These are phyloP conservation scores for Arabis hirsuta DNA, from an alignment of 345 rosid species.

Conservation along the genomic window DNA sequence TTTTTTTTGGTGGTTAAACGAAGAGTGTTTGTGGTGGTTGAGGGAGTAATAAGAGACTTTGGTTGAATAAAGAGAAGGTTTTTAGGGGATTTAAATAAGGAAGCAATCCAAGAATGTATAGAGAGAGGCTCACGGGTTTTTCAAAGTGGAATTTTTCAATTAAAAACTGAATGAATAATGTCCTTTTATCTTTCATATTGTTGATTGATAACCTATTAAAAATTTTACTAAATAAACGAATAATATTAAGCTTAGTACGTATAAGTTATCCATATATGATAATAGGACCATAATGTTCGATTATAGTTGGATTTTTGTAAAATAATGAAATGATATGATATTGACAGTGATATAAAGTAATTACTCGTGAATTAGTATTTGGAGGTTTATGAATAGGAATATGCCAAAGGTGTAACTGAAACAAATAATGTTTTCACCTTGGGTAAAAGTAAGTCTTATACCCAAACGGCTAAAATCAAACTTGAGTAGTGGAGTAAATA, in stretches of 20 bases:
- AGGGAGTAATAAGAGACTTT: conserved; percentile 28
- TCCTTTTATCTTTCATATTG: conserved; percentile 11
- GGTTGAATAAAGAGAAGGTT: conserved; percentile 38
- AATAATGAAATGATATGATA: conserved; percentile 23
- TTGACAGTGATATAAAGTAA: conserved; percentile 24
- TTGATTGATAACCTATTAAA: conserved; percentile 2
- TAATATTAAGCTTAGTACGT: neutral
- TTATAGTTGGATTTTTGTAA: conserved; percentile 26
- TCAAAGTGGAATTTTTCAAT: conserved; percentile 18
- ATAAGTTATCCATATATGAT: conserved; percentile 14
- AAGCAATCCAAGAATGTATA: conserved; percentile 42
- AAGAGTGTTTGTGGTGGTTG: conserved; percentile 28
- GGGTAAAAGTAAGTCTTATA: conserved; percentile 4
- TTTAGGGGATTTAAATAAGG: conserved; percentile 53
- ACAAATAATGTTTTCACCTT: neutral
- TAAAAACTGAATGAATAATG: neutral
- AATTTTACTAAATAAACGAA: conserved; percentile 7
- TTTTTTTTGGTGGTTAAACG: conserved; percentile 22
- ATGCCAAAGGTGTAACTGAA: neutral
- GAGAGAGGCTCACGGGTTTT: conserved; percentile 48
- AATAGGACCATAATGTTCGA: conserved; percentile 26
- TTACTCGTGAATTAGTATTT: conserved; percentile 31
- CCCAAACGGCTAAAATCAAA: conserved; percentile 24
- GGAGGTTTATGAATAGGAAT: conserved; percentile 1
- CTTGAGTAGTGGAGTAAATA: neutral